These are phyloP conservation scores for Erodium moschatum DNA, from an alignment of 441 rosid species.

Conservation along the genomic window DNA sequence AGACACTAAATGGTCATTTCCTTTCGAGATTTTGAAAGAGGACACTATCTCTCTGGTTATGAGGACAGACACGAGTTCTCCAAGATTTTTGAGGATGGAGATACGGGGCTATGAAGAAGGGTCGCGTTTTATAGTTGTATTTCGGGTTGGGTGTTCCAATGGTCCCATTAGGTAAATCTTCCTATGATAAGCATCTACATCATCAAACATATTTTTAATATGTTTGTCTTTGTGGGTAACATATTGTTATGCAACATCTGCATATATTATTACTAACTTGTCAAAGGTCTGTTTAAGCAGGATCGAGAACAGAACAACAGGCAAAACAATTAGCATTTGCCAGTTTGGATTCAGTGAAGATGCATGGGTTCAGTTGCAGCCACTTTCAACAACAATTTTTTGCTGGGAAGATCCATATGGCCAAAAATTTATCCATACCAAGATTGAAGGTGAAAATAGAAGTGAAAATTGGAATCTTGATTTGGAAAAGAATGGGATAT, in stretches of 20 bases:
- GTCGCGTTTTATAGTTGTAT: conserved; percentile 87
- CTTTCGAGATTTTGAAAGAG: conserved; percentile 73
- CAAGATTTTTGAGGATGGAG: conserved; percentile 60
- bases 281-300: conserved; percentile 34
- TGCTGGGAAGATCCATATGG: conserved; percentile 98
- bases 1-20: conserved; percentile 93
- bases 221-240: neutral
- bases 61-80: conserved; percentile 49
- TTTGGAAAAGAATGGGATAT: conserved; percentile 48
- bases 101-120: conserved; percentile 99
- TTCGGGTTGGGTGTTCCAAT: conserved; percentile 69
- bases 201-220: neutral
- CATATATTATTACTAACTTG: conserved; percentile 17
- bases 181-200: conserved; percentile 3
- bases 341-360: conserved; percentile 87
- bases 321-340: conserved; percentile 57
- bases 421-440: conserved; percentile 65
- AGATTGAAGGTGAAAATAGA: conserved; percentile 38
- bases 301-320: conserved; percentile 76
- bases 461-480: conserved; percentile 47
- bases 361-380: conserved; percentile 63
- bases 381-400: conserved; percentile 66
- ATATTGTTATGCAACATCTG: neutral
- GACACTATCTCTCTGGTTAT: conserved; percentile 80
- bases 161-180: conserved; percentile 82